Evolutionary conservation across 2,329 filamentous ascomycete genomes (phyloP), one percentile per base, ranked within the genome.

Genomic region (Ophiocordyceps unilateralis): DNA sequence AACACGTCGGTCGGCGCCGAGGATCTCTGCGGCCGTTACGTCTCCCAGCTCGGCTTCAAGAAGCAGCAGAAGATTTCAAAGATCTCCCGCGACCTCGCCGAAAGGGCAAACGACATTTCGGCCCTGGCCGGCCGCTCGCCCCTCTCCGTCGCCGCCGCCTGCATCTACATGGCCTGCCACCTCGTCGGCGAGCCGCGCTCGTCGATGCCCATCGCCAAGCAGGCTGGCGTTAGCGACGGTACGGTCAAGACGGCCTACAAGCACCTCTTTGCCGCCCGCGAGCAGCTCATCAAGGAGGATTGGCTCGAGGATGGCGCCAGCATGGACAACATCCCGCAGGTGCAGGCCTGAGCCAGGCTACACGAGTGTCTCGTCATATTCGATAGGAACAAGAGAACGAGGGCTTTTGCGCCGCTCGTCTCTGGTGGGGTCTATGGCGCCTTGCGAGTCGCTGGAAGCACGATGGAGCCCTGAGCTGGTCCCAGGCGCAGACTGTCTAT

Each of bases 211-310:
- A 95, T 98, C 52, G 83, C 86, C 5, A 62, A 64, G 21, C 81
- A 91, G 17, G 86, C 84, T 1, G 85, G 86, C 50, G 91, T 98
- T 23, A 95, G 87, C 58, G 93, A 98, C 56, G 88, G 91, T 44
- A 98, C 91, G 0, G 94, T 98, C 53, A 88, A 93, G 55, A 93
- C 85, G 22, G 88, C 89, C 0, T 98, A 96, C 68, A 91, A 91
- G 58, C 79, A 83, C 55, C 70, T 98, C 41, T 89, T 88, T 58
- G 69, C 72, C 17, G 78, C 81, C 41, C 76, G 78, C 41, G 78
- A 89, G 44, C 70, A 75, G 47, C 65, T 98, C 45, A 76, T 95
- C 53, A 78, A 82, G 51, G 68, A 76, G 42, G 76, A 82, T 46
- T 89, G 85, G 77, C 70, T 89, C 43, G 70, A 73, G 43, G 76